Evolutionary conservation across 2,329 filamentous ascomycete genomes (phyloP), one percentile per base, ranked within the genome.

Genomic region (Paecilomyces fulvus): DNA sequence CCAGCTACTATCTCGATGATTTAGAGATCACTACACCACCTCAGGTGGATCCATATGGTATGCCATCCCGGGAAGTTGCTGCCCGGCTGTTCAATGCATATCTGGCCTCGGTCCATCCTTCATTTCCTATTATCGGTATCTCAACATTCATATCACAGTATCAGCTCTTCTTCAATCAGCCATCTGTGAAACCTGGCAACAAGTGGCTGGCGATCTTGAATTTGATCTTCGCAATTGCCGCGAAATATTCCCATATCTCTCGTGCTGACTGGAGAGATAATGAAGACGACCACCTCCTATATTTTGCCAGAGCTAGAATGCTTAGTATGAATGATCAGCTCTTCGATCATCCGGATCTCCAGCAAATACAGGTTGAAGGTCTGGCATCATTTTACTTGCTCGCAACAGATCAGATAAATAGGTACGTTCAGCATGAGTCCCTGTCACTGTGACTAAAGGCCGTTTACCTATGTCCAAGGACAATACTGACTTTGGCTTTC

Each of bases 141-240:
- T 63, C 67, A 2, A 73, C 71, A 12, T 77, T 78, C 57, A 66
- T 70, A n/a, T 66, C 65, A 9, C 73, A 76, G 48, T 77, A 75
- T 49, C 68, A 72, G 48, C 65, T 71, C 12, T 73, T 74, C 57
- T 72, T 69, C 56, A 67, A 60, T 31, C 64, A 69, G 20, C 65
- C 65, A 1, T 63, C 64, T 14, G 54, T 74, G 20, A 69, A 65
- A 11, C 71, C 73, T 5, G 72, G 72, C 5, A 71, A 66, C 51
- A 72, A 71, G 53, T 75, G 72, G 72, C 67, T 77, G 14, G 72
- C 75, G 12, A 76, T 76, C 30, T 61, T 77, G 30, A 77, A 78
- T 57, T 57, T 77, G 30, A 72, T 77, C 5, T 76, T 77, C 58
- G 75, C 75, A 11, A 72, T 76, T 57, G 71, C 68, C 14, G 69